phyloP scores from a whole-genome alignment of 1,284 basidiomycete species.

The Cutaneotrichosporon sp. region DNA sequence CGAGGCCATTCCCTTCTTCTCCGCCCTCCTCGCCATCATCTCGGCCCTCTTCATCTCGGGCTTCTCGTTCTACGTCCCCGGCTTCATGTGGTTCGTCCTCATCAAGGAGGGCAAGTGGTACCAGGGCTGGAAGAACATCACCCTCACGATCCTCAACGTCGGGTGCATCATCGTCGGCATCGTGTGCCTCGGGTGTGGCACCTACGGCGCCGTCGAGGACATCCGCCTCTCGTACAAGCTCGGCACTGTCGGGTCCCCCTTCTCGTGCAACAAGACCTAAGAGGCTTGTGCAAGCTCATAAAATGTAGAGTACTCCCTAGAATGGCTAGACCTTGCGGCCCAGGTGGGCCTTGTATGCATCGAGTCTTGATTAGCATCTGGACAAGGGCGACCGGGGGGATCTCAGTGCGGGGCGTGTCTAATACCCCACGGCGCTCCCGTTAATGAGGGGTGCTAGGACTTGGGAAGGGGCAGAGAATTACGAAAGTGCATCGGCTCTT shows the following conservation, averaged over 20 bases:
- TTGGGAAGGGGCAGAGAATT: no score
- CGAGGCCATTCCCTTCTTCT: slow-evolving; percentile 45
- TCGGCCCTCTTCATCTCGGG: slow-evolving; percentile 30
- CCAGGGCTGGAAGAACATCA: slow-evolving; percentile 15
- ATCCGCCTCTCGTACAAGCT: slow-evolving; percentile 15
- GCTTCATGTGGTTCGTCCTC: slow-evolving; percentile 26
- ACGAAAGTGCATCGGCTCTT: no score
- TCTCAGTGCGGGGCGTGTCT: no score
- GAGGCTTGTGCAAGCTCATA: neutral
- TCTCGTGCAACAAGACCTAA: slow-evolving; percentile 16
- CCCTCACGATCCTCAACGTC: slow-evolving; percentile 17
- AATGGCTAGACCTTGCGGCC: neutral
- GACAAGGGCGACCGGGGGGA: no score
- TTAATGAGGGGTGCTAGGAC: no score
- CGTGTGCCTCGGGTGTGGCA: slow-evolving; percentile 18
- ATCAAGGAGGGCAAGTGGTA: slow-evolving; percentile 21
- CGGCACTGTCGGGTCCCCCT: slow-evolving; percentile 17
- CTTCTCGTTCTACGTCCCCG: slow-evolving; percentile 23
- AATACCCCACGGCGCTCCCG: no score
- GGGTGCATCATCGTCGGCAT: slow-evolving; percentile 18
- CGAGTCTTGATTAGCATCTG: neutral
- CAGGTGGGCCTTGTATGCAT: slow-evolving; percentile 1
- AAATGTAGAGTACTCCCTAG: neutral
- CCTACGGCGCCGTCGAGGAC: slow-evolving; percentile 17
- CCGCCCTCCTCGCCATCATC: slow-evolving; percentile 37